These are phyloP conservation scores for Russula dissimulans DNA, from an alignment of 768 basidiomycete genomes.

Conservation along the genomic window DNA sequence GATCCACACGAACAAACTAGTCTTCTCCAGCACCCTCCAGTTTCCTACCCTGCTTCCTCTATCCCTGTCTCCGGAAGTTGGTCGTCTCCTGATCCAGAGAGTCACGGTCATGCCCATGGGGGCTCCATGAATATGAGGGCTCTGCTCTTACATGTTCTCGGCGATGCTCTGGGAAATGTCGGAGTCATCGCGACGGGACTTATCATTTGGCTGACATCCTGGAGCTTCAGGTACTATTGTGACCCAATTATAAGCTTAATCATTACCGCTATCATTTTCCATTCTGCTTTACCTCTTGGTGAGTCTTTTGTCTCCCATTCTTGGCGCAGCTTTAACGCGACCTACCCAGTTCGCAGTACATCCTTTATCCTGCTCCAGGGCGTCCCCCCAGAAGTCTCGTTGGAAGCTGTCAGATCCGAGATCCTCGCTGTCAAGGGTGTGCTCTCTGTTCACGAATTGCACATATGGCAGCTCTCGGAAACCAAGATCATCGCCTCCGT, in stretches of 20 bases:
- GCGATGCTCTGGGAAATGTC: constrained; percentile 95
- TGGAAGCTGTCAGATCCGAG: constrained; percentile 79
- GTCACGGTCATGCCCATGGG: constrained; percentile 34
- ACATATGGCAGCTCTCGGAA: constrained; percentile 97
- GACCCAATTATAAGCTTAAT: constrained; percentile 91
- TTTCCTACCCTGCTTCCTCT: neutral
- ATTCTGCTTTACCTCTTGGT: constrained; percentile 88
- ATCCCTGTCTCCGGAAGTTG: neutral
- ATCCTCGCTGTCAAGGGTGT: constrained; percentile 83
- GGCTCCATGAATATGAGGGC: constrained; percentile 99
- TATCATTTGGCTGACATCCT: constrained; percentile 83
- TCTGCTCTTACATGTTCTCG: constrained; percentile 86
- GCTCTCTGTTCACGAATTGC: constrained; percentile 83
- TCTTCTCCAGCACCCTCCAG: constrained; percentile 23
- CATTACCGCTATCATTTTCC: constrained; percentile 95
- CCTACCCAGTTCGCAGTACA: constrained; percentile 62
- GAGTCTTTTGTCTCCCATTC: constrained; percentile 22
- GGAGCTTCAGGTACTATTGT: constrained; percentile 82
- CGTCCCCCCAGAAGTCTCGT: constrained; percentile 79
- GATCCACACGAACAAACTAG: constrained; percentile 32
- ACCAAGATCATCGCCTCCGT: constrained; percentile 92
- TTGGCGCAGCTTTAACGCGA: constrained; percentile 10
- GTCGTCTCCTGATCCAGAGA: constrained; percentile 15
- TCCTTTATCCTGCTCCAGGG: constrained; percentile 94
- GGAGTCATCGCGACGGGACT: constrained; percentile 95